Percentiles rank a stretch among this genome's conserved stretches.
Evolutionary conservation across 2,329 filamentous ascomycete genomes (phyloP).

Genomic region (Eutypella sp.): DNA sequence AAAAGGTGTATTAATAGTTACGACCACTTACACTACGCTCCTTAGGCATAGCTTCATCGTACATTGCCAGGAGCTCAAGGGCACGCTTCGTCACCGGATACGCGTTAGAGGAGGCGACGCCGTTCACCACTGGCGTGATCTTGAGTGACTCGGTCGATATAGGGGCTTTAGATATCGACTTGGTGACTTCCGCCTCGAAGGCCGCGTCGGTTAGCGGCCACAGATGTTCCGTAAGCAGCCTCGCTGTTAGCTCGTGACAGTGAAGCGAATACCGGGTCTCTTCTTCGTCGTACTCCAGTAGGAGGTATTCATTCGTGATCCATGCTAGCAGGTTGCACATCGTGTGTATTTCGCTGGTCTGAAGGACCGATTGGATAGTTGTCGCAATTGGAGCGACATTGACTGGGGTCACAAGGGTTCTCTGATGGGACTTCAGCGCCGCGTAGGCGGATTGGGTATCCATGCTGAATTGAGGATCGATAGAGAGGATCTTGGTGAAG

Average conservation of each 20-base stretch:
- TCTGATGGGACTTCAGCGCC: constrained; percentile 44
- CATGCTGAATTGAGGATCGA: constrained; percentile 49
- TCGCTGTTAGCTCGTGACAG: constrained; percentile 51
- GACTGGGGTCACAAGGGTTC: constrained; percentile 47
- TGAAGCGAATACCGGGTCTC: constrained; percentile 47
- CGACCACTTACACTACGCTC: constrained; percentile 50
- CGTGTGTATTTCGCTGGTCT: constrained; percentile 41
- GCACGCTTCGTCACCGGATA: constrained; percentile 55
- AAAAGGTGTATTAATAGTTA: background rate
- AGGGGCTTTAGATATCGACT: constrained; percentile 46
- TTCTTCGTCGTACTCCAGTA: constrained; percentile 53
- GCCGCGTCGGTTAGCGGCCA: constrained; percentile 51
- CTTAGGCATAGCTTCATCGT: constrained; percentile 60
- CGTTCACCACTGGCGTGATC: constrained; percentile 44
- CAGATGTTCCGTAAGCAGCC: constrained; percentile 51
- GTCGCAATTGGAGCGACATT: constrained; percentile 50
- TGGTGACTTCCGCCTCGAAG: constrained; percentile 52
- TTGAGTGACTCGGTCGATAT: constrained; percentile 44
- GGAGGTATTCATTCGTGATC: constrained; percentile 53
- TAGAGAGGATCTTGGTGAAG: constrained; percentile 50
- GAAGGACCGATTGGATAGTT: constrained; percentile 44
- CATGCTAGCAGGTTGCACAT: constrained; percentile 54
- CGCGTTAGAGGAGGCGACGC: constrained; percentile 50
- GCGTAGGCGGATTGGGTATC: constrained; percentile 46
- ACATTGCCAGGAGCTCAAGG: constrained; percentile 54